A percentile compares a stretch with the other conserved stretches of the same genome.
These are phyloP conservation scores for Ascodesmis nigricans DNA, from an alignment of 495 filamentous ascomycete species.

Conservation along the genomic window DNA sequence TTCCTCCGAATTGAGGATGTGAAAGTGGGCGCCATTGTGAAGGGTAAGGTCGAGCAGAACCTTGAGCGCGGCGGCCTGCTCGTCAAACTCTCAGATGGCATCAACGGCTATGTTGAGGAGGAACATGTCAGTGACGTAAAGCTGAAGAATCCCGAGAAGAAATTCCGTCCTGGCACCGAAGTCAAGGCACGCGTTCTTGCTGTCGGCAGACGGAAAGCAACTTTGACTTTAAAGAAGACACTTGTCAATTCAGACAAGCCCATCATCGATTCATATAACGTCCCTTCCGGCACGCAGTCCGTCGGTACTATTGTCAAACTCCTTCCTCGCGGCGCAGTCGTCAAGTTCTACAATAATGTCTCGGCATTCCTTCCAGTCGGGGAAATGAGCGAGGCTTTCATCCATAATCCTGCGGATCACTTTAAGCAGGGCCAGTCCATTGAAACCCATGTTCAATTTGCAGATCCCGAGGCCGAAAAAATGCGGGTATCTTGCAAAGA, in stretches of 20 bases:
- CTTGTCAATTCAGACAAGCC: conserved; percentile 66
- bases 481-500: conserved; percentile 88
- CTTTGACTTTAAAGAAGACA: conserved; percentile 84
- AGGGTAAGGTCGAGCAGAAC: conserved; percentile 65
- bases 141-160: conserved; percentile 82
- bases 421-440: conserved; percentile 80
- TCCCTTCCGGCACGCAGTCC: conserved; percentile 49
- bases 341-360: conserved; percentile 75
- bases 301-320: conserved; percentile 71
- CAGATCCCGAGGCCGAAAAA: conserved; percentile 45
- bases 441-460: conserved; percentile 57
- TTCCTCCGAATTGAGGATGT: conserved; percentile 82
- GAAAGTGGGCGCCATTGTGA: conserved; percentile 54
- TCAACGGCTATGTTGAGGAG: conserved; percentile 66
- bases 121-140: conserved; percentile 72
- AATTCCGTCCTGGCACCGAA: conserved; percentile 69
- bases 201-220: conserved; percentile 44
- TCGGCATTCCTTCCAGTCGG: conserved; percentile 71
- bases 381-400: conserved; percentile 95
- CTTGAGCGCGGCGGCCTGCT: conserved; percentile 41
- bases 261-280: conserved; percentile 52
- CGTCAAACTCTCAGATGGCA: conserved; percentile 62
- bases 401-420: conserved; percentile 68
- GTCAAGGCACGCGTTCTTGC: conserved; percentile 49
- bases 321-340: conserved; percentile 53